Base-by-base conservation (phyloP, 2,329 filamentous ascomycete genomes). In the Fusarium foetens region DNA sequence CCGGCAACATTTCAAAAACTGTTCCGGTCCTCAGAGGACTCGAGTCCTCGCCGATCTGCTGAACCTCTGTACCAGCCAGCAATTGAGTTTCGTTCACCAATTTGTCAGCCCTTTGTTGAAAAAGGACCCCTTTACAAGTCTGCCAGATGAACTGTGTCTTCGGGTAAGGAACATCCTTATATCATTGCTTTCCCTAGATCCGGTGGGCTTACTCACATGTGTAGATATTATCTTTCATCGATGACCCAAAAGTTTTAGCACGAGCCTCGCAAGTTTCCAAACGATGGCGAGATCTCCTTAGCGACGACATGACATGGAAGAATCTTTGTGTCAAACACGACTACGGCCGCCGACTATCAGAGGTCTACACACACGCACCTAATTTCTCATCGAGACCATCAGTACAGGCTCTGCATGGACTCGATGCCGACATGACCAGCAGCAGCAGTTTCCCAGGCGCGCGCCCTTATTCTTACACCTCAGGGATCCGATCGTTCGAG, bases 251-350 rank as follows among this genome's bases (percentile, higher is more conserved):
- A 80, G 97, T 97, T 6, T 87, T 99, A 51, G 95, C 95, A 42
- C 89, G 96, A 79, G 93, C 96, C 58, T 97, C 95, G 9, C 95
- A 98, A 81, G 96, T 99, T n/a, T 99, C 96, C 59, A 91, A 91
- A 72, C 89, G 95, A 80, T 99, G 96, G 96, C 90, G 94, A 71
- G 95, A 98, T 81, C 87, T 99, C 12, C 87, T 99, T 54, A 95
- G 93, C 79, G 96, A 99, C 81, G 96, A 99, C 81, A 95, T 98
- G 83, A 97, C 96, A 2, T 99, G 96, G 96, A 98, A 97, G 84
- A 94, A 96, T 69, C 87, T 99, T 25, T 98, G 95, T 80, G 94
- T 97, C 73, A 98, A 97, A 83, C 95, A 97, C 81, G 94, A 96
- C 69, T 99, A 97, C 81, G 90, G 82, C 81, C 86, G 88, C 46